phyloP scores from a whole-genome alignment of 2,329 filamentous ascomycete genomes.

The Celoporthe dispersa region DNA sequence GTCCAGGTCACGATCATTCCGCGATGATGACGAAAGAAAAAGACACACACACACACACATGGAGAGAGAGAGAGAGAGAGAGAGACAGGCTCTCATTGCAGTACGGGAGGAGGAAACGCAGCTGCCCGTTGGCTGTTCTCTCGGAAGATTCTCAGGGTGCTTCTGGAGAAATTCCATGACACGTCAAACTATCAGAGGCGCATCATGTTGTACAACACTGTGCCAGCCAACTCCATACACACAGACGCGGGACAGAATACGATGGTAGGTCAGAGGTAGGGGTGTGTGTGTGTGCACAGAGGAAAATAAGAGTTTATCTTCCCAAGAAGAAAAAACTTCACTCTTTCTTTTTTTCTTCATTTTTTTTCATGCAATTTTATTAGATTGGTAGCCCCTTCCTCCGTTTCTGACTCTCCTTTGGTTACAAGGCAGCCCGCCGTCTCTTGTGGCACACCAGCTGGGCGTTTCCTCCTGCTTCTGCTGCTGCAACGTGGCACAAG shows the following conservation, averaged over 20 bases:
- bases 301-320: constrained; percentile 2
- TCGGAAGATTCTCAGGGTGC: neutral
- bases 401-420: constrained; percentile 7
- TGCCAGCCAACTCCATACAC: neutral
- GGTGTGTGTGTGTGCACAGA: too few relatives aligned
- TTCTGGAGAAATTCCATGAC: constrained; percentile 23
- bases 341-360: neutral
- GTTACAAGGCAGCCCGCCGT: neutral
- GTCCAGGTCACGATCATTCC: neutral
- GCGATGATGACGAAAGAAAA: neutral
- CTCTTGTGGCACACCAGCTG: neutral
- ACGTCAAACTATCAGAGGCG: constrained; percentile 7
- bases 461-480: neutral
- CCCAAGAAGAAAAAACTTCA: neutral
- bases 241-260: neutral
- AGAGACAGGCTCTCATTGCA: too few relatives aligned
- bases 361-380: neutral
- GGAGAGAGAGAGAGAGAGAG: too few relatives aligned
- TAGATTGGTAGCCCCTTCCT: neutral
- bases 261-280: neutral
- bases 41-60: too few relatives aligned
- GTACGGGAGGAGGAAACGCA: neutral
- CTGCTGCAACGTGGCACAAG: constrained; percentile 23
- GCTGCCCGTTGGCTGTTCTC: neutral
- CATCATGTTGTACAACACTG: constrained; percentile 11